Evolutionary conservation across 2,329 filamentous ascomycete genomes (phyloP).

Genomic region (Mycosphaerella sp.): DNA sequence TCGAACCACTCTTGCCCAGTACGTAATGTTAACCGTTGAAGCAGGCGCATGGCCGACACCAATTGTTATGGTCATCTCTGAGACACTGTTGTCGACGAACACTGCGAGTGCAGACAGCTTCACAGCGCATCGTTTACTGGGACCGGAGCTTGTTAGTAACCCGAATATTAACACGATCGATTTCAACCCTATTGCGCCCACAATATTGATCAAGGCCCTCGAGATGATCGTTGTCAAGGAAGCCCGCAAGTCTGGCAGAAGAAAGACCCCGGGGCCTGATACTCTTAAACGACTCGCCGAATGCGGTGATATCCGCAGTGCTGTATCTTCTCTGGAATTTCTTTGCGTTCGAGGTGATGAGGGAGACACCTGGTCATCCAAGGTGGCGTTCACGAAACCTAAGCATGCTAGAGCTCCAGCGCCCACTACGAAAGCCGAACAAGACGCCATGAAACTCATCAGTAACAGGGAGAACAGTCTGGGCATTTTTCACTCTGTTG

Average conservation of each 20-base stretch:
- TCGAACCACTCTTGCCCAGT: constrained; percentile 67
- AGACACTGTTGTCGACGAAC: constrained; percentile 78
- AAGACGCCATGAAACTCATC: constrained; percentile 71
- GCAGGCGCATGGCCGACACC: constrained; percentile 42
- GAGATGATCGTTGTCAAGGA: constrained; percentile 80
- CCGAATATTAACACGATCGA: constrained; percentile 74
- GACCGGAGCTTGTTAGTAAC: constrained; percentile 77
- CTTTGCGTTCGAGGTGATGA: constrained; percentile 76
- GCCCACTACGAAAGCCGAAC: constrained; percentile 68
- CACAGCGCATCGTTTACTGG: constrained; percentile 82
- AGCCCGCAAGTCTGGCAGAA: constrained; percentile 67
- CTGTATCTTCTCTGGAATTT: constrained; percentile 88
- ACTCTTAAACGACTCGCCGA: constrained; percentile 76
- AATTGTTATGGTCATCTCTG: constrained; percentile 83
- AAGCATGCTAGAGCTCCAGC: constrained; percentile 56
- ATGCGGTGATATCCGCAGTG: constrained; percentile 85
- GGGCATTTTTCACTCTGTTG: constrained; percentile 92
- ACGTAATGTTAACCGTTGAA: constrained; percentile 52
- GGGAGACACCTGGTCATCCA: constrained; percentile 68
- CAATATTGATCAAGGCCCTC: constrained; percentile 76
- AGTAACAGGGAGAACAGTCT: constrained; percentile 83
- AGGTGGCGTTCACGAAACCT: constrained; percentile 62
- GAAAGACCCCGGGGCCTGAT: constrained; percentile 67
- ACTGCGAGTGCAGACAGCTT: constrained; percentile 84
- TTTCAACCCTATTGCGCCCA: constrained; percentile 87